phyloP scores from a whole-genome alignment of 129 eudicot species.

The Gnaphalium uliginosum region DNA sequence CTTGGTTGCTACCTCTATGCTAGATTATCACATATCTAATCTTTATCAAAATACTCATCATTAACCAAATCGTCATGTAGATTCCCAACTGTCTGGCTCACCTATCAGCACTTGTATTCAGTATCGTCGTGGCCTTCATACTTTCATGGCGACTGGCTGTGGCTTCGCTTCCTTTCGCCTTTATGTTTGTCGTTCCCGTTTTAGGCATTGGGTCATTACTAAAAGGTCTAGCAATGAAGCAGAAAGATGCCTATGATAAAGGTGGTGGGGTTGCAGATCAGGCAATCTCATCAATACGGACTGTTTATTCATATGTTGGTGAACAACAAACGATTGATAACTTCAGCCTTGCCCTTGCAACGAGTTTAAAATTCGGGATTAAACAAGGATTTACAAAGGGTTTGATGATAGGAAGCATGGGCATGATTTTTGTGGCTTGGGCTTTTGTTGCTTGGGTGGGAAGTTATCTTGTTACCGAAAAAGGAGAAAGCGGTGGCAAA shows the following conservation, averaged over 20 bases:
- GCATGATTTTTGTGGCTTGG: constrained; percentile 65
- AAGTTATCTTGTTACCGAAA: constrained; percentile 54
- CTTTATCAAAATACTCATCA: background rate
- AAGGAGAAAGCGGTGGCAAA: constrained; percentile 67
- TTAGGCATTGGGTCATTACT: constrained; percentile 54
- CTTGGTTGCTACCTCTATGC: background rate
- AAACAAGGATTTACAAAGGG: constrained; percentile 71
- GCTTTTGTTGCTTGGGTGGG: constrained; percentile 77
- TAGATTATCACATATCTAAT: background rate
- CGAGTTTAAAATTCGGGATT: constrained; percentile 55
- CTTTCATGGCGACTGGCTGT: constrained; percentile 79
- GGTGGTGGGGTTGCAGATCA: constrained; percentile 84
- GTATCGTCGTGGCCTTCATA: constrained; percentile 49
- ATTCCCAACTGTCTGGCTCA: constrained; percentile 68
- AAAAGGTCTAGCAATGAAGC: constrained; percentile 51
- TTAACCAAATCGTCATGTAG: constrained; percentile 33
- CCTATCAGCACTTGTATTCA: constrained; percentile 43
- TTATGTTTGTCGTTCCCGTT: constrained; percentile 58
- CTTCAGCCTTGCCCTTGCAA: constrained; percentile 57
- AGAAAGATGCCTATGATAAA: constrained; percentile 59
- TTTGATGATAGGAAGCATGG: constrained; percentile 77
- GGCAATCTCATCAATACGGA: constrained; percentile 71
- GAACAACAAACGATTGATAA: constrained; percentile 58
- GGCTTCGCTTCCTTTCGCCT: constrained; percentile 58
- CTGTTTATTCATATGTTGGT: constrained; percentile 74